Evolutionary conservation across 768 basidiomycete genomes (phyloP), one percentile per base, ranked within the genome.

Genomic region (Pleurotus citrinopileatus): DNA sequence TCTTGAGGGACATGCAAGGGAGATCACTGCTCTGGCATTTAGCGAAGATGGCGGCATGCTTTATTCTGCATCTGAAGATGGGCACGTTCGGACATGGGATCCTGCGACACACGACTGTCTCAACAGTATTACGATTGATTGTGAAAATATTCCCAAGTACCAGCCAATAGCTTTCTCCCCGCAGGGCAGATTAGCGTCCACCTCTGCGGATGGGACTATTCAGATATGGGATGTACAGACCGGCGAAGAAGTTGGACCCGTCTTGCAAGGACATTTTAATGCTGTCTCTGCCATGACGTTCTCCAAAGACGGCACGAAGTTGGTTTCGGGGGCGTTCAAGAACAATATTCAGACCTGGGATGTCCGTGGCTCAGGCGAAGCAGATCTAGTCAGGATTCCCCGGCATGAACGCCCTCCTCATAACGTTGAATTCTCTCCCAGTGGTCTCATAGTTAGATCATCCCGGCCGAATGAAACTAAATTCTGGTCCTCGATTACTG

Each of bases 111-210:
- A 36, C 1, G 42, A 37, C 7, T 19, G 20, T 23, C 13, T 53
- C 17, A 44, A 10, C 25, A 23, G n/a, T 4, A 26, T 25, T 12
- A 37, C 34, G 23, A 44, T 53, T 22, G 22, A 25, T 13, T 26
- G 19, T 27, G 20, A 7, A 27, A 26, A 15, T 10, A 20, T 47
- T 15, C 23, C 25, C 3, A 28, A 28, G n/a, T 47, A 50, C 27
- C 52, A 53, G 25, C 28, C 52, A 27, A 53, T 53, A 19, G 42
- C 40, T 17, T 53, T 53, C 25, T n/a, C 52, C 13, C 40, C 52
- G 6, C 43, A 53, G 10, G 52, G 52, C 13, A 23, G 28, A 20
- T 13, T 53, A 22, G 43, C 52, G 19, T 53, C 52, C 5, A 42
- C 36, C 4, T 53, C 52, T 12, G 23, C 28, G 8, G 52, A 53